Conservation (phyloP, 139 green algal species). For the Chlamydomonas asymmetrica region DNA sequence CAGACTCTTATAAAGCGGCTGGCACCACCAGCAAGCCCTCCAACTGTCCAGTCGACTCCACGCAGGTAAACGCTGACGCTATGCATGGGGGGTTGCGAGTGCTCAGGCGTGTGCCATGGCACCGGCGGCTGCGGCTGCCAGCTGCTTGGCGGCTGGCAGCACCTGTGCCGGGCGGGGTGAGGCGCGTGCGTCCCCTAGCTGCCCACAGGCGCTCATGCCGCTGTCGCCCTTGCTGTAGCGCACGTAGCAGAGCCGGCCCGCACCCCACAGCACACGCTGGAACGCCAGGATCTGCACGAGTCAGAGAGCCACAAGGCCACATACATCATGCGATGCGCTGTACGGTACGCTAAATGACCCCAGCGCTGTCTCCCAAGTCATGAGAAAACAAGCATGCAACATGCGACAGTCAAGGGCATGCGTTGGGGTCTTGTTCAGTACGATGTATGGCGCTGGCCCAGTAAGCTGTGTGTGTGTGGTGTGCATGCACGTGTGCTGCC, state of each 20-base stretch:
- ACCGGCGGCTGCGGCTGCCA: not conserved
- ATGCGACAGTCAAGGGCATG: too few species aligned
- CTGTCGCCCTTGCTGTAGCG: constrained; percentile 65
- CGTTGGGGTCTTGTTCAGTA: not conserved
- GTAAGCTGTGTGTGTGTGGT: too few species aligned
- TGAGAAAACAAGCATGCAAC: too few species aligned
- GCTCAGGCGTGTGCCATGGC: not conserved
- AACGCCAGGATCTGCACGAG: constrained; percentile 55
- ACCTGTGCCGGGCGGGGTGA: not conserved
- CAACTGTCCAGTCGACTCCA: too few species aligned
- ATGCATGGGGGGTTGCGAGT: too few species aligned
- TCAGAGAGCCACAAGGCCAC: not conserved
- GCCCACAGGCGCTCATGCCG: constrained; percentile 82
- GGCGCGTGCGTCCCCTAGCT: constrained; percentile 55
- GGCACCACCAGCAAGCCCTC: too few species aligned
- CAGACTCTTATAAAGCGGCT: too few species aligned
- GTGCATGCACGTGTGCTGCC: too few species aligned
- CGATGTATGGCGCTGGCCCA: not conserved
- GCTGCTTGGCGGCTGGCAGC: not conserved
- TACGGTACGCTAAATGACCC: too few species aligned
- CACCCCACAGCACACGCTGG: constrained; percentile 46
- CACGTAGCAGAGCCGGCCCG: constrained; percentile 67
- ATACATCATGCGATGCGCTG: not conserved
- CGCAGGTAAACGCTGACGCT: too few species aligned
- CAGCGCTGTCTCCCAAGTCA: too few species aligned